Evolutionary conservation across 495 filamentous ascomycete genomes (phyloP).

Genomic region (Aspergillus steynii): DNA sequence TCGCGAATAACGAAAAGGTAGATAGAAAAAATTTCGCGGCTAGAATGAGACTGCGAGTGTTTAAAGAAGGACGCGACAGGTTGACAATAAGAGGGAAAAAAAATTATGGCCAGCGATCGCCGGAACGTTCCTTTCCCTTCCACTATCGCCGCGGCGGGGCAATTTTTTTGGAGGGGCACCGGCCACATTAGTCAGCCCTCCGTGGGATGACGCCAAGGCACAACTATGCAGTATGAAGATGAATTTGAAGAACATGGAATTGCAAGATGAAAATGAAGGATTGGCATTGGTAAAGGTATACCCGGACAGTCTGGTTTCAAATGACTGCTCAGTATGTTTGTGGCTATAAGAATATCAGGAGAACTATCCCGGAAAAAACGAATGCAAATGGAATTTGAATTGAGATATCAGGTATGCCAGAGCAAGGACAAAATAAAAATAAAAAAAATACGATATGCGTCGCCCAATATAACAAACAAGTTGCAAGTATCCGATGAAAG

Average conservation of each 20-base stretch:
- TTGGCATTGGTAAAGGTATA: no score
- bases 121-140: slow-evolving; percentile 45
- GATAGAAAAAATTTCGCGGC: slow-evolving; percentile 6
- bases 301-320: no score
- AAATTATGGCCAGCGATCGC: slow-evolving; percentile 30
- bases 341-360: no score
- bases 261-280: no score
- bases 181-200: slow-evolving; percentile 20
- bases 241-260: no score
- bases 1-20: neutral
- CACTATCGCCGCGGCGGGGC: slow-evolving; percentile 35
- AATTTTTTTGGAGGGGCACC: slow-evolving; percentile 29
- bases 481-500: neutral
- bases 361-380: no score
- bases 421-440: no score
- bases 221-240: neutral
- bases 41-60: neutral
- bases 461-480: neutral
- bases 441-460: no score
- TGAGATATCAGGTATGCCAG: no score
- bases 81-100: slow-evolving; percentile 14
- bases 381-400: no score
- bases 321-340: no score
- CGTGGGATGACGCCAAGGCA: no score
- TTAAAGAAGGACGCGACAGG: slow-evolving; percentile 18